Evolutionary conservation across 768 basidiomycete species (phyloP).

Genomic region (Cyathus striatus): DNA sequence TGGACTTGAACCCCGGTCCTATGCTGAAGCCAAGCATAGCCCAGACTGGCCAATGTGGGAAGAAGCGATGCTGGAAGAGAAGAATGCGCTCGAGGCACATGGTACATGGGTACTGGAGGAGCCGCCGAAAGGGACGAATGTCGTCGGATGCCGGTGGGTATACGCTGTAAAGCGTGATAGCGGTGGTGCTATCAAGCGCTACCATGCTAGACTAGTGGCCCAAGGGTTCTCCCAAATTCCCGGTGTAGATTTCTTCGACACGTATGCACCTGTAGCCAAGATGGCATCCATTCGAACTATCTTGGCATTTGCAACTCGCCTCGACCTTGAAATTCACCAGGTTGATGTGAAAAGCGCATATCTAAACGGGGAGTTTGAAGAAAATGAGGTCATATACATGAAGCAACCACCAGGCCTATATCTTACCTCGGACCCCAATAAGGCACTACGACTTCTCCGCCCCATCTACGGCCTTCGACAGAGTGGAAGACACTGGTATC

Average conservation of each 20-base stretch:
- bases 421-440: too few relatives aligned
- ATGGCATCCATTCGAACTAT: slow-evolving; percentile 13
- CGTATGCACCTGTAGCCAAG: slow-evolving; percentile 17
- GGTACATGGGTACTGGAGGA: slow-evolving; percentile 10
- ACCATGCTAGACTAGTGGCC: slow-evolving; percentile 27
- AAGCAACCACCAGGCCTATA: slow-evolving; percentile 15
- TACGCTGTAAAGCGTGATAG: slow-evolving; percentile 12
- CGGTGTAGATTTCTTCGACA: slow-evolving; percentile 28
- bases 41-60: slow-evolving; percentile 7
- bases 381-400: slow-evolving; percentile 21
- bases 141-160: slow-evolving; percentile 8
- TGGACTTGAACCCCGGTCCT: not conserved
- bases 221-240: slow-evolving; percentile 28
- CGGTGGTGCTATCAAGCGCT: slow-evolving; percentile 9
- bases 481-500: too few relatives aligned
- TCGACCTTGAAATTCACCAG: slow-evolving; percentile 23
- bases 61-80: slow-evolving; percentile 6
- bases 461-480: too few relatives aligned
- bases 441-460: too few relatives aligned
- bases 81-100: slow-evolving; percentile 5
- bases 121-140: slow-evolving; percentile 1
- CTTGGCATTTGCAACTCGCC: slow-evolving; percentile 24
- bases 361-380: slow-evolving; percentile 9
- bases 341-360: slow-evolving; percentile 29
- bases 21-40: not conserved